These are phyloP conservation scores for Picea abies DNA, from an alignment of 83 land plant species.

Conservation along the genomic window DNA sequence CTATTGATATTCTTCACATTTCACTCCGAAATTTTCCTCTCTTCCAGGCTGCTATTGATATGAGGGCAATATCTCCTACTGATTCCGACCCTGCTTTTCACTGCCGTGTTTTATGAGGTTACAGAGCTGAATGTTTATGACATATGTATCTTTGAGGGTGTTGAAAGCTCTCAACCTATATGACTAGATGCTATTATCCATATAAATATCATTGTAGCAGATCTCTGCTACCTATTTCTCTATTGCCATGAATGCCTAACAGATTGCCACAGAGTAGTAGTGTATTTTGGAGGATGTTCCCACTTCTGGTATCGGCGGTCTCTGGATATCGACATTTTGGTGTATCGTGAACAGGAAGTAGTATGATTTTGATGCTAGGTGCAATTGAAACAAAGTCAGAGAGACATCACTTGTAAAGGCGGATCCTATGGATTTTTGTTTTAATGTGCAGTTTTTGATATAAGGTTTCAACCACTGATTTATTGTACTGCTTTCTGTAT, in stretches of 20 bases:
- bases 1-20: not conserved
- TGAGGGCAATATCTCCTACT: too few species aligned
- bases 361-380: not conserved
- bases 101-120: not conserved
- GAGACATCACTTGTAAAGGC: conserved; percentile 16
- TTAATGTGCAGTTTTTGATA: conserved; percentile 1
- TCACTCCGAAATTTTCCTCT: not conserved
- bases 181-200: conserved; percentile 9
- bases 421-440: not conserved
- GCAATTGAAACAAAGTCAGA: conserved; percentile 12
- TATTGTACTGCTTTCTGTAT: not conserved
- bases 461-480: not conserved
- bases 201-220: conserved; percentile 1
- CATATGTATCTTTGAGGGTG: not conserved
- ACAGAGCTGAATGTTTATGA: not conserved
- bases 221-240: conserved; percentile 9
- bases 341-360: not conserved
- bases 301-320: not conserved
- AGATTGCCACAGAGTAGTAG: conserved; percentile 1
- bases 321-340: not conserved
- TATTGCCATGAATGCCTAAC: not conserved
- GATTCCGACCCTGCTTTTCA: not conserved
- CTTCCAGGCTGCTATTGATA: not conserved
- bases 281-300: conserved; percentile 9
- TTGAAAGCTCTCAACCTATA: conserved; percentile 2